Conservation (phyloP, 169 alveolate genomes). For the Eimeria tenella region DNA sequence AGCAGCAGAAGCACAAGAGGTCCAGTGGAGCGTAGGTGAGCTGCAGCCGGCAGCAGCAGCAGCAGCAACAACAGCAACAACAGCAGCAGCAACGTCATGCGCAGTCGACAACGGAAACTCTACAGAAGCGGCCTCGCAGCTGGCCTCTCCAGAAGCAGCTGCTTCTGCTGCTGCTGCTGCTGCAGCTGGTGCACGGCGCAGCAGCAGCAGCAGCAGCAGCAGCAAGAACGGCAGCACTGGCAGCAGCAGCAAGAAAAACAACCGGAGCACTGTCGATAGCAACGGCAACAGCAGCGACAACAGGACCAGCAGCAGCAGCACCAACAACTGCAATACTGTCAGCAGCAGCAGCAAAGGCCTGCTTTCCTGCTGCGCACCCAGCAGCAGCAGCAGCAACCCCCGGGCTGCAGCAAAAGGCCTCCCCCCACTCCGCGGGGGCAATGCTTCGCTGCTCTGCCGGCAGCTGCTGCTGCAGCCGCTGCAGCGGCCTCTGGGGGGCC, state of each 20-base stretch:
- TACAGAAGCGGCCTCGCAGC: too few relatives aligned
- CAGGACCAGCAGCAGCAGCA: neutral
- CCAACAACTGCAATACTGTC: neutral
- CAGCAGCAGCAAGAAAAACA: neutral
- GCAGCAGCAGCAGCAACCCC: slow-evolving; percentile 3
- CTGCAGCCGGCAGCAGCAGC: neutral
- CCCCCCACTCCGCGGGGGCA: neutral
- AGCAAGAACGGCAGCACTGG: neutral
- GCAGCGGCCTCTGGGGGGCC: neutral
- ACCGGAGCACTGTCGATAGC: neutral
- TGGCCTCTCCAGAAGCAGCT: neutral
- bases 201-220: neutral
- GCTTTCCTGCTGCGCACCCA: slow-evolving; percentile 26
- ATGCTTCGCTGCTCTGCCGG: neutral
- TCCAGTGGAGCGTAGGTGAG: neutral
- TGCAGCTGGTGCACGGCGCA: neutral
- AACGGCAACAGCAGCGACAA: neutral
- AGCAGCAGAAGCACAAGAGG: slow-evolving; percentile 9
- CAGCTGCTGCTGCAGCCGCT: slow-evolving; percentile 58
- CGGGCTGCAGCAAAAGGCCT: neutral
- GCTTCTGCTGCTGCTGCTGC: slow-evolving; percentile 11
- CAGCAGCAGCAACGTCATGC: neutral
- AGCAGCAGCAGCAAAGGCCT: slow-evolving; percentile 23
- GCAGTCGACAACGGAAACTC: too few relatives aligned
- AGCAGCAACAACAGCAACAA: slow-evolving; percentile 6